Conservation (phyloP, 2,329 filamentous ascomycete species). For the Fusarium irregulare region DNA sequence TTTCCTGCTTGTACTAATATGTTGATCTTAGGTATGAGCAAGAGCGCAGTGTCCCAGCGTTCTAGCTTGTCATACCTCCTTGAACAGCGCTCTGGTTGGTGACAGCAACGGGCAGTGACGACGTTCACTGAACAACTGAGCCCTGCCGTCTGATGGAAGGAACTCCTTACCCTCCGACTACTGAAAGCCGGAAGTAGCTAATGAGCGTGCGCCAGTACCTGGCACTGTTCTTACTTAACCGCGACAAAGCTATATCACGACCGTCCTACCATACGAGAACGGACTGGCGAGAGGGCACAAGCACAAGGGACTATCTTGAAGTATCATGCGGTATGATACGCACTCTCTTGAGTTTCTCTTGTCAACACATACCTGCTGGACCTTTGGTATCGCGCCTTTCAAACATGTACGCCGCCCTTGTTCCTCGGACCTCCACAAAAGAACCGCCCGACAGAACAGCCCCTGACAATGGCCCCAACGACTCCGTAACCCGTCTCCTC, state of each 20-base stretch:
- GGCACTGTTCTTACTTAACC: background rate
- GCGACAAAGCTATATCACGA: background rate
- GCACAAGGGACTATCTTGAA: too few species aligned
- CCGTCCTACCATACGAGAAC: background rate
- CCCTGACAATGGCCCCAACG: too few species aligned
- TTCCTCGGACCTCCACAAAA: too few species aligned
- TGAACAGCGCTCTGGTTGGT: background rate
- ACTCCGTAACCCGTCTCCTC: accelerated
- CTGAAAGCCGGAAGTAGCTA: background rate
- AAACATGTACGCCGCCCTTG: too few species aligned
- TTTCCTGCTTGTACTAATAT: too few species aligned
- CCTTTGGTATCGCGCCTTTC: too few species aligned
- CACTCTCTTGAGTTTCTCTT: background rate
- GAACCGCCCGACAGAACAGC: too few species aligned
- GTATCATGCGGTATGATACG: background rate
- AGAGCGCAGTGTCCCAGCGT: too few species aligned
- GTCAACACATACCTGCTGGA: background rate
- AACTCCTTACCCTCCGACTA: background rate
- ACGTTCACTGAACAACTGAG: background rate
- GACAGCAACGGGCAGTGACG: background rate
- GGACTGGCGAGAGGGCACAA: background rate
- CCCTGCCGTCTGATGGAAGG: background rate
- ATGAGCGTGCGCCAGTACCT: too few species aligned
- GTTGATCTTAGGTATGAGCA: too few species aligned
- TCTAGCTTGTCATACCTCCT: too few species aligned